phyloP scores from a whole-genome alignment of 1,284 basidiomycete species.

The Austroboletus niveus region DNA sequence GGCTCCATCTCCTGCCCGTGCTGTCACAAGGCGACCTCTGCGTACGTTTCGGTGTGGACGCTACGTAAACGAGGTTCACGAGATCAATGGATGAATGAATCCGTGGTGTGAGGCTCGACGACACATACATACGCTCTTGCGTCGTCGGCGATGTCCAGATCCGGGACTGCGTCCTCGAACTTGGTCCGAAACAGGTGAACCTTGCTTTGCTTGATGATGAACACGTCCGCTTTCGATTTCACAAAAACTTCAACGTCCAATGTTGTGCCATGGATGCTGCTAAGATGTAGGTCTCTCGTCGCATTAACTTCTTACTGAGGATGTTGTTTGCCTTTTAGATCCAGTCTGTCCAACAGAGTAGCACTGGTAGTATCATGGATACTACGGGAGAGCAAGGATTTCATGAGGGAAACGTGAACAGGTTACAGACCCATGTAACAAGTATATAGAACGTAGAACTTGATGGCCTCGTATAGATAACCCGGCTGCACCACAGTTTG shows the following conservation, averaged over 20 bases:
- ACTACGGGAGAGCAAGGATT: constrained; percentile 8
- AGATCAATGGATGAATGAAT: no score
- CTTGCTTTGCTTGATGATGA: constrained; percentile 11
- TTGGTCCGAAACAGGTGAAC: constrained; percentile 10
- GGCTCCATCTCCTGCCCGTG: constrained; percentile 12
- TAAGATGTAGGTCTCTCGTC: constrained; percentile 15
- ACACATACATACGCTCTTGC: constrained; percentile 13
- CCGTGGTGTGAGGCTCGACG: constrained; percentile 4
- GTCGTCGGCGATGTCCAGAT: neutral
- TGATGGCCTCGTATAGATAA: constrained; percentile 18
- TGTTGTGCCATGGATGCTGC: constrained; percentile 18
- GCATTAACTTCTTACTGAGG: constrained; percentile 21
- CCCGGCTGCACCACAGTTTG: constrained; percentile 2
- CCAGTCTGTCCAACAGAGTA: no score
- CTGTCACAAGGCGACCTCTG: constrained; percentile 5
- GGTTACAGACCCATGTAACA: constrained; percentile 14
- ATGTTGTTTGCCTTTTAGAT: constrained; percentile 6
- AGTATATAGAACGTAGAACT: constrained; percentile 17
- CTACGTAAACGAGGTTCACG: neutral
- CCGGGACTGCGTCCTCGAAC: constrained; percentile 7
- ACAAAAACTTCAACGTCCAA: constrained; percentile 14
- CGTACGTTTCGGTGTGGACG: constrained; percentile 10
- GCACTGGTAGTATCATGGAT: constrained; percentile 19
- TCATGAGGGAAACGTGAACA: constrained; percentile 22
- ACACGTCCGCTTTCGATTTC: neutral